Evolutionary conservation across 2,329 filamentous ascomycete genomes (phyloP).

Genomic region (Sclerotinia spermophila): DNA sequence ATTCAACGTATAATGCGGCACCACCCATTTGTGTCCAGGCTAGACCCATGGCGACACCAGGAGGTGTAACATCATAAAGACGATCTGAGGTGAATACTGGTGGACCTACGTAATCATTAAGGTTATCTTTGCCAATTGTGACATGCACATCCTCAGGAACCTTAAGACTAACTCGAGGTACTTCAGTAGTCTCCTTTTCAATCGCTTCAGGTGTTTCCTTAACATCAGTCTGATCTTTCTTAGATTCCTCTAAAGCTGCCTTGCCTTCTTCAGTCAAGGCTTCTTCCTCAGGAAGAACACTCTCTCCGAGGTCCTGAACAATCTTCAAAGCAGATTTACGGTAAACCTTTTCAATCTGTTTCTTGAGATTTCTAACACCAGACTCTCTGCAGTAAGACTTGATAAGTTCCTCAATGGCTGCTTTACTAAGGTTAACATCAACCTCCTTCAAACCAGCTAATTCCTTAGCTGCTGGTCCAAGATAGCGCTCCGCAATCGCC

Average conservation of each 20-base stretch:
- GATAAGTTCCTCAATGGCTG: conserved; percentile 93
- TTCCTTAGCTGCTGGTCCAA: conserved; percentile 92
- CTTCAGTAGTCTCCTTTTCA: conserved; percentile 57
- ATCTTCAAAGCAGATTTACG: conserved; percentile 97
- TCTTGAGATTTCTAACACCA: conserved; percentile 95
- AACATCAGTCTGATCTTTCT: conserved; percentile 60
- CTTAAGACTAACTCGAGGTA: conserved; percentile 70
- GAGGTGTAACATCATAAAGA: conserved; percentile 87
- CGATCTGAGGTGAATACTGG: conserved; percentile 94
- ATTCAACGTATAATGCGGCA: conserved; percentile 94
- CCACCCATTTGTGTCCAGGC: conserved; percentile 98
- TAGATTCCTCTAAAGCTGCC: conserved; percentile 65
- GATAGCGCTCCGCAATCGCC: conserved; percentile 91
- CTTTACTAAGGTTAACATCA: conserved; percentile 79
- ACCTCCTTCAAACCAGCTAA: conserved; percentile 85
- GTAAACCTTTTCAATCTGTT: conserved; percentile 99
- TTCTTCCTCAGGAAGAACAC: conserved; percentile 73
- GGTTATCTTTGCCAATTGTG: conserved; percentile 78
- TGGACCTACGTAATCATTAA: conserved; percentile 95
- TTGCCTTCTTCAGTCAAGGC: conserved; percentile 85
- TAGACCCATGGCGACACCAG: conserved; percentile 95
- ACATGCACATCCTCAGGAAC: conserved; percentile 87
- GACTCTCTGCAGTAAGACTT: conserved; percentile 98
- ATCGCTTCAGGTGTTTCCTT: conserved; percentile 57
- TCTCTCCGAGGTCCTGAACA: conserved; percentile 87